phyloP scores from a whole-genome alignment of 129 eudicot genomes.

The Escallonia herrerae region DNA sequence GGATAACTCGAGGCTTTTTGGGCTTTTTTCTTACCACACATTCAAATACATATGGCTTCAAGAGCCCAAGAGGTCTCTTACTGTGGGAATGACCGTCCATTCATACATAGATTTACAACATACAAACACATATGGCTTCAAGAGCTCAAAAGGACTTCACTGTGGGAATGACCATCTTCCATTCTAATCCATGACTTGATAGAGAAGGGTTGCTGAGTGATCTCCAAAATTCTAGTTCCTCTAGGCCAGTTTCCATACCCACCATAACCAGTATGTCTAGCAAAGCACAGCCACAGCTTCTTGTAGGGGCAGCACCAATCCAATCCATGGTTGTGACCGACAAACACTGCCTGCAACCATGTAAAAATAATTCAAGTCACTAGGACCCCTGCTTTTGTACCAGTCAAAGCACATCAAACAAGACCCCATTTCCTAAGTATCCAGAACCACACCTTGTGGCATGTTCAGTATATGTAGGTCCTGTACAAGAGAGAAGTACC shows the following conservation, averaged over 20 bases:
- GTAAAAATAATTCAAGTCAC: neutral
- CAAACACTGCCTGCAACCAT: conserved; percentile 73
- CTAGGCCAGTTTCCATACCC: conserved; percentile 90
- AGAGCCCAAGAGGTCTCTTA: no score
- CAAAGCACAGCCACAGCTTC: conserved; percentile 87
- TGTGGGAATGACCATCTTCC: conserved; percentile 76
- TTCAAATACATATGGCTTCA: no score
- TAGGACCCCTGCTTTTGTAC: neutral
- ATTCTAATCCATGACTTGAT: conserved; percentile 92
- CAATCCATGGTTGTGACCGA: conserved; percentile 97
- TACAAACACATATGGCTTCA: neutral
- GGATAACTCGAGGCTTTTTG: no score
- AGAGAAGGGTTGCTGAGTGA: conserved; percentile 54
- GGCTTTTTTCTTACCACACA: no score
- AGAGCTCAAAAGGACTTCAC: conserved; percentile 56
- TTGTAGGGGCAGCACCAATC: conserved; percentile 95
- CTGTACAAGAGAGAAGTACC: no score
- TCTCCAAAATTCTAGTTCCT: conserved; percentile 79
- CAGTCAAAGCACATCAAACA: no score
- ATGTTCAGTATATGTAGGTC: neutral
- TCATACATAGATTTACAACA: no score
- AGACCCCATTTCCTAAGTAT: neutral
- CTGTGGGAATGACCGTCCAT: no score
- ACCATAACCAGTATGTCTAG: conserved; percentile 93
- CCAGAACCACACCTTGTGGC: no score